Percentiles rank a stretch among this genome's conserved stretches.
Conservation (phyloP, 2,329 filamentous ascomycete species). For the Apiospora pterosperma region DNA sequence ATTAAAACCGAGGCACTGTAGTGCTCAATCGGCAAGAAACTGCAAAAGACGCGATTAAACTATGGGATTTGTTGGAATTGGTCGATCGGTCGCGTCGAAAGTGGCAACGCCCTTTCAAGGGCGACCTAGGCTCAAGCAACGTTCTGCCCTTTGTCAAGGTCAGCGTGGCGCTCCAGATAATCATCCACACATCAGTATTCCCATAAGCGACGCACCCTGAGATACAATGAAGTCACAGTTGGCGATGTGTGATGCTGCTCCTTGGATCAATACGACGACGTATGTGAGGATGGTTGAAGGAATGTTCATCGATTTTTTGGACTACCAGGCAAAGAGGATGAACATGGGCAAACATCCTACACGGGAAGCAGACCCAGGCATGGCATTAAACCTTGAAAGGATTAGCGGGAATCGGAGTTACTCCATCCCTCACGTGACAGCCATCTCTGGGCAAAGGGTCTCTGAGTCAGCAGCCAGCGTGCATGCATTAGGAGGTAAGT, state of each 20-base stretch:
- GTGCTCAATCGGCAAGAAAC: background rate
- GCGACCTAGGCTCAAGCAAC: constrained; percentile 1
- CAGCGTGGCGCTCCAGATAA: background rate
- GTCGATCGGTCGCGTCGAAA: constrained; percentile 3
- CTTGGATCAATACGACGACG: background rate
- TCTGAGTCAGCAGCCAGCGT: background rate
- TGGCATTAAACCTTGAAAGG: background rate
- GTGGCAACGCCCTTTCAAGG: constrained; percentile 2
- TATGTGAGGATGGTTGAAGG: constrained; percentile 1
- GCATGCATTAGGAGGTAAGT: too few relatives aligned
- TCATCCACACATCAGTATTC: constrained; percentile 1
- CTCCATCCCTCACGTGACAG: background rate
- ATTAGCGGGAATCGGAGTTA: background rate
- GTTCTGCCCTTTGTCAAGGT: constrained; percentile 5
- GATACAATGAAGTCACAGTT: background rate
- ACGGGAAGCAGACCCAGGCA: background rate
- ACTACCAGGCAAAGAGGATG: background rate
- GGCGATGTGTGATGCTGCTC: background rate
- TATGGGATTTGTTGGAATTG: background rate
- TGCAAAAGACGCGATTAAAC: background rate
- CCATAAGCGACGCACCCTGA: constrained; percentile 2
- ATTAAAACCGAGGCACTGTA: background rate
- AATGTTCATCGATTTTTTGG: constrained; percentile 4
- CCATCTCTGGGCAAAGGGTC: background rate
- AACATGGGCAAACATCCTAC: constrained; percentile 2